Evolutionary conservation across 2,329 filamentous ascomycete genomes (phyloP), one percentile per base, ranked within the genome.

Genomic region (Helotiales sp.): DNA sequence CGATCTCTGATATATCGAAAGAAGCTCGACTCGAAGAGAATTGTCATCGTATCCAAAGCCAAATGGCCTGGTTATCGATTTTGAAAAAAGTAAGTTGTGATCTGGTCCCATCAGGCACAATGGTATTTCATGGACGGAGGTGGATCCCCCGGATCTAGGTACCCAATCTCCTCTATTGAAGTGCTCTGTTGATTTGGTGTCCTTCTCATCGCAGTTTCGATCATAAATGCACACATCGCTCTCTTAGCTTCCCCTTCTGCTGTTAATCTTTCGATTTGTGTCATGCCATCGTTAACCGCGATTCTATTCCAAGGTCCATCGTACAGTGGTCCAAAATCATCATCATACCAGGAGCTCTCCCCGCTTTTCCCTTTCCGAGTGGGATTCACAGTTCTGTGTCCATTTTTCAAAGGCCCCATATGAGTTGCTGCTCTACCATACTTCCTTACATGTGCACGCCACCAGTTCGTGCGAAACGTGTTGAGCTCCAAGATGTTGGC

Each of bases 1-100:
- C 27, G 27, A 2, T 47, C 38, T 34, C 38, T 30, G 10, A 54
- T 54, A 15, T 54, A 54, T 8, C 52, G 25, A 33, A 47, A 54
- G 17, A 54, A 36, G 2, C 15, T 13, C n/a, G 40, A 40, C 12
- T 47, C 40, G 1, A 40, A 42, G 10, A 54, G 17, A 1, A 42
- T 22, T n/a, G 25, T 34, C 52, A 47, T 54, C 8, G 52, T 25
- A 27, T 54, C 52, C 5, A 54, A 29, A 13, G 38, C 25, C 2
- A 54, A 29, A 2, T 46, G 34, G n/a, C 29, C 29, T 1, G 52
- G 52, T 27, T 9, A 38, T 19, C 27, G 25, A 15, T 54, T 54
- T 1, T 31, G 25, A 29, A 54, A 34, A 12, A 54, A 19, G 22
- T 54, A 54, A 24, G 22, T 6, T 12, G 27, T 47, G 22, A 54